Evolutionary conservation across 1,284 basidiomycete species (phyloP).

Genomic region (Ustilago curta): DNA sequence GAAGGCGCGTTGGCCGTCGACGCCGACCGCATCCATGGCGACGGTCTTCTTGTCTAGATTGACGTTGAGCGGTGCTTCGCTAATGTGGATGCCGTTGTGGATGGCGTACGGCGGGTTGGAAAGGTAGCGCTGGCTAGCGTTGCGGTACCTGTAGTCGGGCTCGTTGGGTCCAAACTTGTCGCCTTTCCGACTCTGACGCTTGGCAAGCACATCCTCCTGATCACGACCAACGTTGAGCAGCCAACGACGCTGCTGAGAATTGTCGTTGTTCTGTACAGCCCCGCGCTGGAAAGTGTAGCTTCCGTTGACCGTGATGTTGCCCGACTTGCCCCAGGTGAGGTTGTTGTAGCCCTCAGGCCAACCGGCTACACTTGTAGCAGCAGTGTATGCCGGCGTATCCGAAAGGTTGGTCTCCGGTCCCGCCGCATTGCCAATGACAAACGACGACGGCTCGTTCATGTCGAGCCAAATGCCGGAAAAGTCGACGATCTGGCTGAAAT

Average conservation of each 20-base stretch:
- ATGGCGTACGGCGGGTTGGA: slow-evolving; percentile 75
- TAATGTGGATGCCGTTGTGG: slow-evolving; percentile 74
- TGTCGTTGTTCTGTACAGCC: slow-evolving; percentile 41
- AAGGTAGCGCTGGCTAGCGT: slow-evolving; percentile 45
- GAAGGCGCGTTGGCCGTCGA: slow-evolving; percentile 20
- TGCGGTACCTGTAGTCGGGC: slow-evolving; percentile 43
- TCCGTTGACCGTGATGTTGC: slow-evolving; percentile 80
- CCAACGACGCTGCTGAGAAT: slow-evolving; percentile 16
- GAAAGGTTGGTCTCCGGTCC: slow-evolving; percentile 71
- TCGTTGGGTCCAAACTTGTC: slow-evolving; percentile 28
- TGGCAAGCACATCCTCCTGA: slow-evolving; percentile 10
- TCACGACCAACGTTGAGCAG: neutral
- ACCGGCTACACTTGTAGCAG: slow-evolving; percentile 44
- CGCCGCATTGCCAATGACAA: slow-evolving; percentile 44
- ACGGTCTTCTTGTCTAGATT: slow-evolving; percentile 66
- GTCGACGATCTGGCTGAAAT: slow-evolving; percentile 52
- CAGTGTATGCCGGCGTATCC: slow-evolving; percentile 63
- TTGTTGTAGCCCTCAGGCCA: slow-evolving; percentile 75
- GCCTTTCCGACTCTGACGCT: slow-evolving; percentile 9
- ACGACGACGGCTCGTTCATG: slow-evolving; percentile 58
- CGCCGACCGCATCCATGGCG: slow-evolving; percentile 70
- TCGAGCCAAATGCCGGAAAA: slow-evolving; percentile 58
- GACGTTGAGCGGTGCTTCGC: slow-evolving; percentile 71
- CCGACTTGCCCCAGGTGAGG: slow-evolving; percentile 75
- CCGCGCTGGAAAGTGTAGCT: slow-evolving; percentile 41